These are phyloP conservation scores for Diaporthe sp. DNA, from an alignment of 2,329 filamentous ascomycete species.

Conservation along the genomic window DNA sequence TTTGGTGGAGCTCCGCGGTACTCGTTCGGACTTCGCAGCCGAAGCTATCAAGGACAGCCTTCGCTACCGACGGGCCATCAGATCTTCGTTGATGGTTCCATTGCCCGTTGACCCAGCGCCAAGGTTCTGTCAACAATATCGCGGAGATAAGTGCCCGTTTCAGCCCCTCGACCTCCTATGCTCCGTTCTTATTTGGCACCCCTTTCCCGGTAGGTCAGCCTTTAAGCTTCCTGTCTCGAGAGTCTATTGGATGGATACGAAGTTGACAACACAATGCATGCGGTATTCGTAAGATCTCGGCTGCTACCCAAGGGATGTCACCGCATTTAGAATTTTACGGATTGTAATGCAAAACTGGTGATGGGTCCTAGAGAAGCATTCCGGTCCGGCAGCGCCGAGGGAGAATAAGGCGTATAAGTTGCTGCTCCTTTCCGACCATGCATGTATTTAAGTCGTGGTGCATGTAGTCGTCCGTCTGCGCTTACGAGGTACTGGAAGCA, in stretches of 20 bases:
- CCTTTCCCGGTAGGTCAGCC: not conserved
- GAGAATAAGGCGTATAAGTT: not conserved
- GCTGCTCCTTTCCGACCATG: not conserved
- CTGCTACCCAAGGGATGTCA: not conserved
- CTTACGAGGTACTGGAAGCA: not conserved
- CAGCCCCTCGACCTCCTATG: not conserved
- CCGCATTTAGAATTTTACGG: not conserved
- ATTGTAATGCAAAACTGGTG: not conserved
- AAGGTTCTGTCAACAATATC: not conserved
- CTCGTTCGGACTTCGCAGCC: not conserved
- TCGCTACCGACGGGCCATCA: not conserved
- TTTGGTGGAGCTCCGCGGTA: not conserved
- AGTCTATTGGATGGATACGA: slow-evolving; percentile 20
- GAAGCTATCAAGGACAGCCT: not conserved
- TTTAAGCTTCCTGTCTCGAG: slow-evolving; percentile 15
- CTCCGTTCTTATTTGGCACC: slow-evolving; percentile 1
- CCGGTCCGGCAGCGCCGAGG: not conserved
- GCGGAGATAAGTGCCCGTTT: slow-evolving; percentile 16
- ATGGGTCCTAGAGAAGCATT: not conserved
- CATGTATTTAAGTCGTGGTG: not conserved
- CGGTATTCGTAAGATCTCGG: not conserved
- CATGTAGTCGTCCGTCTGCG: not conserved
- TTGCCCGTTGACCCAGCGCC: not conserved
- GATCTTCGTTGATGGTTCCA: not conserved
- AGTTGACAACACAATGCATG: not conserved